Conservation (phyloP, 2,329 filamentous ascomycete species). For the Claviceps maximensis region DNA sequence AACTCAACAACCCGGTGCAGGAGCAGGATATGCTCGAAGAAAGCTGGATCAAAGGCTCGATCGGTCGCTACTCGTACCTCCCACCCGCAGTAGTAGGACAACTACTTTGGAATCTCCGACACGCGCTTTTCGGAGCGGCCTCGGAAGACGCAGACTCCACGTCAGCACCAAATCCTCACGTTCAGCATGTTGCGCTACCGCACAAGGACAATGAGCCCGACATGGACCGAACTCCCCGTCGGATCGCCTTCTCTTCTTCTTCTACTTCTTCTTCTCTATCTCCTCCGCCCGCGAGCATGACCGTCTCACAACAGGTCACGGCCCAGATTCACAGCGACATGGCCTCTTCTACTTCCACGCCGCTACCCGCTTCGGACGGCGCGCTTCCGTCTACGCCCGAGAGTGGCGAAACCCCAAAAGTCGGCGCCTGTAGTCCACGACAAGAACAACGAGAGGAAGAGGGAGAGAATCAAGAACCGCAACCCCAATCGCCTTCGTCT, state of each 20-base stretch:
- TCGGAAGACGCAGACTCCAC: constrained; percentile 11
- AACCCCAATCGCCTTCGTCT: too few species aligned
- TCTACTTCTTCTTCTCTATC: not conserved
- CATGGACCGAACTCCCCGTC: not conserved
- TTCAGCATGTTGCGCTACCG: not conserved
- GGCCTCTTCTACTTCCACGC: constrained; percentile 21
- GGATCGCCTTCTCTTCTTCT: not conserved
- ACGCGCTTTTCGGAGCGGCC: constrained; percentile 29
- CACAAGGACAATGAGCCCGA: not conserved
- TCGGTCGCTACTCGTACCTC: constrained; percentile 40
- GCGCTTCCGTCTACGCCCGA: constrained; percentile 21
- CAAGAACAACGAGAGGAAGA: not conserved
- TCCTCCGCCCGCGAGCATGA: constrained; percentile 13
- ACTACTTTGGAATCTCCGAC: constrained; percentile 43
- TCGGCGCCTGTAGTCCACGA: not conserved
- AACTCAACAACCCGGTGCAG: constrained; percentile 46
- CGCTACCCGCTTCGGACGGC: constrained; percentile 15
- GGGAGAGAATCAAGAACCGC: not conserved
- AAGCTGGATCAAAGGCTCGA: constrained; percentile 37
- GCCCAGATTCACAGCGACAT: constrained; percentile 36
- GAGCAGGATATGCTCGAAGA: constrained; percentile 38
- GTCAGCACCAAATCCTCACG: not conserved
- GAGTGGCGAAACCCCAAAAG: constrained; percentile 5
- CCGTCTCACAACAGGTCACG: constrained; percentile 38
- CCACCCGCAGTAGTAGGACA: constrained; percentile 44